Evolutionary conservation across 2,329 filamentous ascomycete genomes (phyloP).

Genomic region (Hymenoscyphus repandus): DNA sequence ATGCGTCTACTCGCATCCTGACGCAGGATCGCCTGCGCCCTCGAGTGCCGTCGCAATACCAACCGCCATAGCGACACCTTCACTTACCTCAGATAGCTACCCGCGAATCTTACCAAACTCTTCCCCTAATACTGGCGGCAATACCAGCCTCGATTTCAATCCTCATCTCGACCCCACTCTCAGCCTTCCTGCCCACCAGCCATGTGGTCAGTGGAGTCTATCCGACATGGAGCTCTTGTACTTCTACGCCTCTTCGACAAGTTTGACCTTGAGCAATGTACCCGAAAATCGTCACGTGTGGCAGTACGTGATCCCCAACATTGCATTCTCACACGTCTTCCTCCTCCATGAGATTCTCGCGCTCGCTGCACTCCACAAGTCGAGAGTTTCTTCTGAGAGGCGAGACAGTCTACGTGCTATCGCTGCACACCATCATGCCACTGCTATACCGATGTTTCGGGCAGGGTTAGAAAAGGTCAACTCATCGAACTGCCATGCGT

Average conservation of each 20-base stretch:
- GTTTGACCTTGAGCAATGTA: conserved; percentile 8
- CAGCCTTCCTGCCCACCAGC: neutral
- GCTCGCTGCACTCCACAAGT: conserved; percentile 14
- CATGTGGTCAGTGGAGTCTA: neutral
- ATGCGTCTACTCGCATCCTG: conserved; percentile 8
- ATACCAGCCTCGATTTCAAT: neutral
- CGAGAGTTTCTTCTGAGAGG: conserved; percentile 3
- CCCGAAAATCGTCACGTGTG: conserved; percentile 9
- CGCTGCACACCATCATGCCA: conserved; percentile 10
- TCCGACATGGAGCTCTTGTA: conserved; percentile 15
- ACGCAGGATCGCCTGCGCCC: neutral
- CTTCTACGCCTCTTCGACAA: conserved; percentile 13
- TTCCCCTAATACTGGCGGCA: neutral
- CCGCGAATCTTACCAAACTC: neutral
- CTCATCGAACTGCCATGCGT: conserved; percentile 13
- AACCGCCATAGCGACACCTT: no score
- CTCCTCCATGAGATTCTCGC: conserved; percentile 15
- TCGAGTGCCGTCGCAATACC: neutral
- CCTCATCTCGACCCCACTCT: neutral
- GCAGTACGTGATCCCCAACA: conserved; percentile 12
- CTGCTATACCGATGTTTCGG: conserved; percentile 7
- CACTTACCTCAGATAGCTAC: neutral
- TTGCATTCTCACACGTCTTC: conserved; percentile 13
- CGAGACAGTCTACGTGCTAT: neutral
- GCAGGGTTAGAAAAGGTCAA: conserved; percentile 8